Base-by-base conservation (phyloP, 768 basidiomycete species). In the Rhodotorula taiwanensis region DNA sequence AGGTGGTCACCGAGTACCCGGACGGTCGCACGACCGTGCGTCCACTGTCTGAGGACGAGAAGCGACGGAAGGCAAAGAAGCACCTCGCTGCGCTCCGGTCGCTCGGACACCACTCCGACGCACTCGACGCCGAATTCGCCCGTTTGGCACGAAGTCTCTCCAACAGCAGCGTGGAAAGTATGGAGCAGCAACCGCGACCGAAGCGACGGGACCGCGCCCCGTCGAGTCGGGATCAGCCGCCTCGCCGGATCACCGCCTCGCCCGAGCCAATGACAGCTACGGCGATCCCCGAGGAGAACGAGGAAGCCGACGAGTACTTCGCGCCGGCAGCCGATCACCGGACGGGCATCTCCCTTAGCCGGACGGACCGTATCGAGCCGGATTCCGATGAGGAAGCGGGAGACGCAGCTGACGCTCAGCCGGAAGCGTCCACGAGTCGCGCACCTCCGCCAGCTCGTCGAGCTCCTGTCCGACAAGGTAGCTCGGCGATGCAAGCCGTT, bases 21-120 rank as follows among this genome's bases (percentile, higher is more conserved):
- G 60, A 67, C 49, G 65, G 65, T 25, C 44, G 54, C 28, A 30
- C 49, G 3, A 50, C 55, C 0, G 67, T 69, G 5, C 61, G 67
- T 25, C 58, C 60, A 14, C 10, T 69, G 20, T 64, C 58, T 2
- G 39, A 58, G 18, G 31, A 59, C 14, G 67, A 69, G 62, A 69
- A 69, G 52, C 47, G 42, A 0, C 52, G 51, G 5, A 56, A 50
- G 15, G 67, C 67, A n/a, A 63, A 64, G 45, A 56, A 56, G 30
- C 67, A 69, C 23, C 62, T 69, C 47, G 62, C 62, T n/a, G 67
- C 67, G 2, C 59, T 69, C n/a, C 45, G 59, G 2, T 58, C 58
- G 2, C 62, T 69, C 48, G 62, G 62, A 3, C 59, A 63, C 11
- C 62, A 62, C 33, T 41, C 44, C 41, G 67, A 69, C 10, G 62